A percentile compares a stretch with the other conserved stretches of the same genome.
phyloP scores from a whole-genome alignment of 208 protist species.

The Trypanosoma platydactyli region DNA sequence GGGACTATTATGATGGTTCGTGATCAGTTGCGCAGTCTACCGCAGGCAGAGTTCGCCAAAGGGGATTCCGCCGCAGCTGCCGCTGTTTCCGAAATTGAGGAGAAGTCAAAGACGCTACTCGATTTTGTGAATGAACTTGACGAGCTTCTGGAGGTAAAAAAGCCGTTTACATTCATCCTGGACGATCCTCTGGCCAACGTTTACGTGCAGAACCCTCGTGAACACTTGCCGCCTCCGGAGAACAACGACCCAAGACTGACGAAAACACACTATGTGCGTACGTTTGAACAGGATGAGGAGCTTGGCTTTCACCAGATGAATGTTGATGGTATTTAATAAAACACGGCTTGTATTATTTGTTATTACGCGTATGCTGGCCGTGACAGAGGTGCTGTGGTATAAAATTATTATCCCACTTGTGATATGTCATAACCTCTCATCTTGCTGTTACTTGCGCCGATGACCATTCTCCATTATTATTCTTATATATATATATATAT shows the following conservation, averaged over 20 bases:
- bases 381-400: not conserved
- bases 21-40: conserved; percentile 83
- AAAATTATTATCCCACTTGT: no score
- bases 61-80: conserved; percentile 72
- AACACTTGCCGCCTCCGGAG: conserved; percentile 80
- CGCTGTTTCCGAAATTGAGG: no score
- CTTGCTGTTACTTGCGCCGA: not conserved
- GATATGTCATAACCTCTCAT: no score
- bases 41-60: conserved; percentile 72
- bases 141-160: conserved; percentile 57
- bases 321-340: conserved; percentile 27
- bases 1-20: conserved; percentile 85
- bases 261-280: conserved; percentile 81
- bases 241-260: conserved; percentile 83
- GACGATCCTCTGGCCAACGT: conserved; percentile 92
- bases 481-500: conserved; percentile 4
- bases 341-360: not conserved
- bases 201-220: conserved; percentile 93
- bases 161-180: conserved; percentile 91
- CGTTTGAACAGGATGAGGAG: conserved; percentile 93
- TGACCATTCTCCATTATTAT: not conserved
- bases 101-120: conserved; percentile 57
- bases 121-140: conserved; percentile 84
- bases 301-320: conserved; percentile 88
- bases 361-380: conserved; percentile 1